phyloP scores from a whole-genome alignment of 2,329 filamentous ascomycete genomes.

The Aspergillus sp. region DNA sequence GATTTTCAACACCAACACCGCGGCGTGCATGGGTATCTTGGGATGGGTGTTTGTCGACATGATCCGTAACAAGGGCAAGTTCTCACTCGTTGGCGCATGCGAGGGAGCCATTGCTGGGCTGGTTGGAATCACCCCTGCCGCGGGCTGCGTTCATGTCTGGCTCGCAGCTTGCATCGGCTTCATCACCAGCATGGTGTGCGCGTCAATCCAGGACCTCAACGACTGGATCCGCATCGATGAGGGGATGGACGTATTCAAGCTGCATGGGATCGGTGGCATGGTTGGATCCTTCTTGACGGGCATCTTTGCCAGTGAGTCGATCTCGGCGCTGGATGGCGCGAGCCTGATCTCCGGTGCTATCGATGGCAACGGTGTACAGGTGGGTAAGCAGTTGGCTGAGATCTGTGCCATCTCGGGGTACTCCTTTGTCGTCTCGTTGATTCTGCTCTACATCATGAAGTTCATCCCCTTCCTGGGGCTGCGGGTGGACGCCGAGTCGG shows the following conservation, averaged over 20 bases:
- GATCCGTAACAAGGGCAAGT: constrained; percentile 51
- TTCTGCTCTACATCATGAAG: constrained; percentile 53
- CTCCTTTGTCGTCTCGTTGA: constrained; percentile 52
- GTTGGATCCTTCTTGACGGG: constrained; percentile 57
- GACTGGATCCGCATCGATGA: constrained; percentile 56
- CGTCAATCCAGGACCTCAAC: constrained; percentile 50
- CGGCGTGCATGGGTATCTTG: constrained; percentile 53
- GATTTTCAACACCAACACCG: constrained; percentile 58
- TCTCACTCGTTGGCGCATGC: constrained; percentile 56
- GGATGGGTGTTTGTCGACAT: constrained; percentile 55
- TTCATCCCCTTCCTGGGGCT: constrained; percentile 55
- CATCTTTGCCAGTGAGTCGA: constrained; percentile 50
- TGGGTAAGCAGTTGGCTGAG: constrained; percentile 56
- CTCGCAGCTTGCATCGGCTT: constrained; percentile 56
- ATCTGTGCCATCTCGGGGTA: constrained; percentile 54
- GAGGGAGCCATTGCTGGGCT: constrained; percentile 58
- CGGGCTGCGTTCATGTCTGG: constrained; percentile 53
- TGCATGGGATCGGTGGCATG: constrained; percentile 58
- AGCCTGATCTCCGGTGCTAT: constrained; percentile 49
- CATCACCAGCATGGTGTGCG: constrained; percentile 52
- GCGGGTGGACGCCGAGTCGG: constrained; percentile 53
- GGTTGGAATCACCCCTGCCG: constrained; percentile 59
- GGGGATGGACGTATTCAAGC: constrained; percentile 59
- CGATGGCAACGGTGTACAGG: constrained; percentile 55
- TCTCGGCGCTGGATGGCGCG: constrained; percentile 48